Evolutionary conservation across 1,284 basidiomycete genomes (phyloP).

Genomic region (Entoloma clypeatum): DNA sequence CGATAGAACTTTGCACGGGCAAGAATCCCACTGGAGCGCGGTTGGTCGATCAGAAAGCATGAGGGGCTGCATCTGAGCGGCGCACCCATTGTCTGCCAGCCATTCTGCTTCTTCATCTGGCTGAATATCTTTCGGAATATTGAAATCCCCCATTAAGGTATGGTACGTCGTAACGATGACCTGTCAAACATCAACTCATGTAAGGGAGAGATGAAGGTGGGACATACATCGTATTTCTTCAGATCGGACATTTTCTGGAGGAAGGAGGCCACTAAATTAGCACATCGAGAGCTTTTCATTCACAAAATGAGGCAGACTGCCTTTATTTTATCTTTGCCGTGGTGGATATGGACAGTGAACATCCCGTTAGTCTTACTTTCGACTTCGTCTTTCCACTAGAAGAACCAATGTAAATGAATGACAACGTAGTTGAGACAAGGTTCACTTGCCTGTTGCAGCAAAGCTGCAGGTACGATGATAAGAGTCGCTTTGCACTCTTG

Average conservation of each 20-base stretch:
- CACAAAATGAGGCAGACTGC: conserved; percentile 17
- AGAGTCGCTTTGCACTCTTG: conserved; percentile 51
- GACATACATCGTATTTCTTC: conserved; percentile 51
- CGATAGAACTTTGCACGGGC: conserved; percentile 57
- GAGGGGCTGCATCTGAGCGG: not conserved
- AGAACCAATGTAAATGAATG: not conserved
- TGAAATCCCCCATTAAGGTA: conserved; percentile 55
- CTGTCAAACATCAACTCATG: conserved; percentile 25
- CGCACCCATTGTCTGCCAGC: conserved; percentile 47
- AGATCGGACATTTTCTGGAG: conserved; percentile 36
- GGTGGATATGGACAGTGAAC: conserved; percentile 62
- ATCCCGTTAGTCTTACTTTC: conserved; percentile 59
- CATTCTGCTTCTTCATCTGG: conserved; percentile 44
- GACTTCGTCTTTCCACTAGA: conserved; percentile 68
- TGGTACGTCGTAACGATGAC: conserved; percentile 69
- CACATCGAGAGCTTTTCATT: not conserved
- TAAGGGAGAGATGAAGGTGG: conserved; percentile 5
- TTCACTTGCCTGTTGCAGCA: conserved; percentile 53
- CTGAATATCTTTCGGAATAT: conserved; percentile 42
- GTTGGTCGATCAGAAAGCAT: conserved; percentile 4
- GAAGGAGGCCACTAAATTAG: not conserved
- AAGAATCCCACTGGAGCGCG: conserved; percentile 51
- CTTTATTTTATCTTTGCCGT: conserved; percentile 64
- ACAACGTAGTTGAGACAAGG: not conserved
- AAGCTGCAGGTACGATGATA: conserved; percentile 66